Conservation (phyloP, 2,329 filamentous ascomycete genomes). For the Penicillium brasilianum region DNA sequence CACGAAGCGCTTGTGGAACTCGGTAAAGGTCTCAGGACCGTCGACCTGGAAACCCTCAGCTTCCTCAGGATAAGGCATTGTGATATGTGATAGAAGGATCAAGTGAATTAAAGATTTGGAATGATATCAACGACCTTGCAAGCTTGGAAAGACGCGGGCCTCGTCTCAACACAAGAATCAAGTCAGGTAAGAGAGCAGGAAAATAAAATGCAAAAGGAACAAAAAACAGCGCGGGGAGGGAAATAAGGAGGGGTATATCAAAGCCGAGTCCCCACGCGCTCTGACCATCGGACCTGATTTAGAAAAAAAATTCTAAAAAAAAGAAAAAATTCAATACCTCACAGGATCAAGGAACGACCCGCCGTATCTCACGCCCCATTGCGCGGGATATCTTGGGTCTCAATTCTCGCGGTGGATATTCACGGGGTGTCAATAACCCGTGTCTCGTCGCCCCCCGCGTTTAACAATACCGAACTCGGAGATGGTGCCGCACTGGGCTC, state of each 20-base stretch:
- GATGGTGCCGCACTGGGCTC: slow-evolving; percentile 6
- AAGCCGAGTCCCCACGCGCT: not conserved
- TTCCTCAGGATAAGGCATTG: slow-evolving; percentile 53
- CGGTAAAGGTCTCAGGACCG: slow-evolving; percentile 69
- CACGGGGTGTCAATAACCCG: slow-evolving; percentile 1
- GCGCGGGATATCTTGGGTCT: not conserved
- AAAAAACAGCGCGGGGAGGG: slow-evolving; percentile 4
- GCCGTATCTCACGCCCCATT: not conserved
- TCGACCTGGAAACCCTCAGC: slow-evolving; percentile 58
- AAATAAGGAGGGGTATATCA: slow-evolving; percentile 18
- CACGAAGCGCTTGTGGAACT: slow-evolving; percentile 63
- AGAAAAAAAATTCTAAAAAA: not conserved
- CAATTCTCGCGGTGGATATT: not conserved
- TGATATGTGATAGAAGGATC: slow-evolving; percentile 11
- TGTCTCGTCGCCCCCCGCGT: not conserved
- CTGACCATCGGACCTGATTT: not conserved
- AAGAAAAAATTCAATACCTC: slow-evolving; percentile 3
- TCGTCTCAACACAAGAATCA: not conserved
- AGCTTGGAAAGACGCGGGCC: not conserved
- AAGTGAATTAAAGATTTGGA: slow-evolving; percentile 13
- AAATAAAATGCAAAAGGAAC: not conserved
- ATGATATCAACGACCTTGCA: not conserved
- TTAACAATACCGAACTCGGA: slow-evolving; percentile 9
- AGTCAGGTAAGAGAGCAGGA: not conserved
- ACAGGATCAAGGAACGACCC: not conserved